These are phyloP conservation scores for Cercophora scortea DNA, from an alignment of 495 filamentous ascomycete species.

Conservation along the genomic window DNA sequence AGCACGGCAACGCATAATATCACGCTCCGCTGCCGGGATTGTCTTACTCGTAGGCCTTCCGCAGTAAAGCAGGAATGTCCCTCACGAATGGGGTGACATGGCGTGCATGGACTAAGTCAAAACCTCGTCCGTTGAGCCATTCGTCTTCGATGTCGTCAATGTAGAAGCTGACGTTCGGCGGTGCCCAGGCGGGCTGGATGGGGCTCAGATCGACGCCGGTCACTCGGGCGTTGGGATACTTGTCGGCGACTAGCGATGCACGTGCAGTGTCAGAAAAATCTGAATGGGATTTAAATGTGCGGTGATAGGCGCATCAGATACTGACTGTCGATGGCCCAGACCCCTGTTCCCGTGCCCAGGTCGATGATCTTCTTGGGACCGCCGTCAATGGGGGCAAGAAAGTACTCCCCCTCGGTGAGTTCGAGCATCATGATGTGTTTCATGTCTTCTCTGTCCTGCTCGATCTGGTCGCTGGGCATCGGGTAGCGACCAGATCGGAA, in stretches of 20 bases:
- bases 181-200: conserved; percentile 33
- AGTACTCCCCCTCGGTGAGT: conserved; percentile 37
- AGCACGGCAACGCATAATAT: background rate
- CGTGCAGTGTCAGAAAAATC: background rate
- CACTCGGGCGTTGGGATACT: conserved; percentile 25
- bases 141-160: conserved; percentile 36
- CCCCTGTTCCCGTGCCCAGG: conserved; percentile 53
- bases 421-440: conserved; percentile 49
- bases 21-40: background rate
- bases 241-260: conserved; percentile 22
- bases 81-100: conserved; percentile 34
- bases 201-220: conserved; percentile 23
- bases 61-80: conserved; percentile 27
- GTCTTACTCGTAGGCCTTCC: conserved; percentile 15
- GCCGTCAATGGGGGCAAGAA: conserved; percentile 41
- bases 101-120: conserved; percentile 32
- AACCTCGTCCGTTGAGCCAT: conserved; percentile 20
- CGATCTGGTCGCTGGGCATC: conserved; percentile 19
- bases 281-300: background rate
- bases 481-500: conserved; percentile 14
- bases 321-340: conserved; percentile 54
- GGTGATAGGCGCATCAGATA: no score
- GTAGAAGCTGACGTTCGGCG: conserved; percentile 28
- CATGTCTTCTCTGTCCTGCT: conserved; percentile 33
- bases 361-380: conserved; percentile 49